Evolutionary conservation across 2,329 filamentous ascomycete genomes (phyloP), one percentile per base, ranked within the genome.

Genomic region (Anthostomella pinea): DNA sequence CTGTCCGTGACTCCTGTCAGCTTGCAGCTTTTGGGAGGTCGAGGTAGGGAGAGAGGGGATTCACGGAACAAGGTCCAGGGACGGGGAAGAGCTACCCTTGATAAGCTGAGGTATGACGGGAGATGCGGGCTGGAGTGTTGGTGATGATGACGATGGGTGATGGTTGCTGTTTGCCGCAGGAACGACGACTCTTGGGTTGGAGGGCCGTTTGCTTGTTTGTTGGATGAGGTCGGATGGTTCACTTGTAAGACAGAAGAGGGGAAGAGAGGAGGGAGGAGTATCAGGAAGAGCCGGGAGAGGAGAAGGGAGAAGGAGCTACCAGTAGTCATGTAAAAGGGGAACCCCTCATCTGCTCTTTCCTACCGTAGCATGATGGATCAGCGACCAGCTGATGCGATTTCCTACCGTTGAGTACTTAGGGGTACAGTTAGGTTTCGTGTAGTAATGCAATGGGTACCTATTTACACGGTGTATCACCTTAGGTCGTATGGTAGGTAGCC

Each of bases 111-210:
- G 24, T 33, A 35, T 21, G 25, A 30, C 19, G 21, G 30, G 13
- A n/a, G n/a, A n/a, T n/a, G n/a, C n/a, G n/a, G n/a, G n/a, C n/a
- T n/a, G n/a, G 22, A 29, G 20, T 34, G 13, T 25, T n/a, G 33
- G 21, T 30, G 33, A 43, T 31, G 33, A 38, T 41, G 33, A 23
- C 13, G 25, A 35, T 34, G 33, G 16, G 17, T 10, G 17, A 22
- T 34, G 35, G 16, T 45, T 35, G 24, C 22, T 36, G 30, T 29
- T 30, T 23, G 31, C 42, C 39, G 30, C 32, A 45, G 41, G 33
- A 40, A 40, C 38, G 43, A 29, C 38, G 27, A 31, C 62, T 66
- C 57, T 45, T 64, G 51, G 35, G 41, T 35, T 28, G 31, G 17
- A 24, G 38, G 38, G 16, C 17, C 19, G 11, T 8, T 10, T 16